Base-by-base conservation (phyloP, 768 basidiomycete species). In the Sporobolomyces phaffii region DNA sequence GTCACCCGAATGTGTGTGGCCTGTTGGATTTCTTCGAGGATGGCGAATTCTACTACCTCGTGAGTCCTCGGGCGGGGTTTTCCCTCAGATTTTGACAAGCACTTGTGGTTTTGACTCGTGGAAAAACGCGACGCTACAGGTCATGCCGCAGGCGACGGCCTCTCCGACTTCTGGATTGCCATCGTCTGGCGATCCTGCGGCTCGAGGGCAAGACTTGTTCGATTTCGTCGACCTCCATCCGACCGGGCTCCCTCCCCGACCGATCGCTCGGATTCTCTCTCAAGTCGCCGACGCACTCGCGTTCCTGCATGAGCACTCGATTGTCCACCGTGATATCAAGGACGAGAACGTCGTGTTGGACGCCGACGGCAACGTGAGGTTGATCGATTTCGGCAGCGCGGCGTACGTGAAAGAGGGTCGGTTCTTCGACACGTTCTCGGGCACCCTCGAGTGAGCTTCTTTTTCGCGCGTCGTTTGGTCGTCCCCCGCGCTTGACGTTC, bases 261-360 rank as follows among this genome's bases (percentile, higher is more conserved):
- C 85, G 60, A 82, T 91, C 64, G 83, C 91, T 72, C 88, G 84
- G 51, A 90, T 96, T 76, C 82, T 99, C 5, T 89, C 91, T 38
- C 94, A 99, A 78, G 87, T 99, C 43, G 89, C 90, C 41, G 93
- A 97, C 77, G 93, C 91, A 1, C 78, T 76, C 56, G 75, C 80
- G 64, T 99, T 97, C 80, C 80, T 99, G 44, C 94, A 99, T 77
- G 81, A 85, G 13, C 89, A 87, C 72, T 91, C 91, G 60, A 96
- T 99, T 64, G 94, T 98, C 14, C 94, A 99, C 78, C 89, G 94
- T 58, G 94, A 99, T 75, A 86, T 99, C 78, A 99, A 99, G 79
- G 94, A 99, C 74, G 94, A 99, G 69, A 75, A 75, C 53, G 78
- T 80, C 57, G 78, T 80, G 26, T 76, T 81, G 18, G 80, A 81